Evolutionary conservation across 179 eudicot species (phyloP), one percentile per base, ranked within the genome.

Genomic region (Patellifolia procumbens): DNA sequence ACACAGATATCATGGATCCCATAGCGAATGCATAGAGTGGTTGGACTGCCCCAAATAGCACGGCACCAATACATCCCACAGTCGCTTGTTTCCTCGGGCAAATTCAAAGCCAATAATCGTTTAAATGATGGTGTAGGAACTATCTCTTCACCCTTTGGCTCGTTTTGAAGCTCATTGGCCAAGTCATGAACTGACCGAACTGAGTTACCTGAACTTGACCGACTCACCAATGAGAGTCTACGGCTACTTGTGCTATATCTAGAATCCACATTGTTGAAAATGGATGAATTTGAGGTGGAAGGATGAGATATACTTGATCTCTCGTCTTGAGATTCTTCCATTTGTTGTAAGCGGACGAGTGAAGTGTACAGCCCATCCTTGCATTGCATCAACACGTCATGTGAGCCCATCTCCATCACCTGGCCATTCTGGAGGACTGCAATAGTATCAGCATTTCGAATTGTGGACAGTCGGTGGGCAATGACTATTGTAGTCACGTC

Each of bases 11-110:
- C 91, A 91, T 82, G 0, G 96, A 88, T 49, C 96, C 97, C 96
- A 91, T 79, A 2, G 91, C 83, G 10, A 86, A 91, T 5, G 92
- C 84, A 73, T 88, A 92, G 0, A 81, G 49, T 9, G 97, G 96
- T 55, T 92, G 97, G 65, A 92, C 82, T 0, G 90, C 93, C 35
- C 97, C 97, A 34, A 86, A 87, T 24, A 91, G 19, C 35, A 80
- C 29, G 1, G 97, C 97, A 24, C 88, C 79, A 6, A 78, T 28
- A 53, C 89, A 87, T 56, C 96, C 97, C 13, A 85, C 24, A 10
- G 22, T n/a, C 2, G 92, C 96, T 56, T 91, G 89, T 60, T 83
- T 89, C 97, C 97, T 92, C 97, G 0, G 93, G 97, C 34, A 80
- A 62, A 75, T 89, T 92, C 86, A 91, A 68, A 0, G 91, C 93